Evolutionary conservation across 768 basidiomycete genomes (phyloP).

Genomic region (Boletus rubropictus): DNA sequence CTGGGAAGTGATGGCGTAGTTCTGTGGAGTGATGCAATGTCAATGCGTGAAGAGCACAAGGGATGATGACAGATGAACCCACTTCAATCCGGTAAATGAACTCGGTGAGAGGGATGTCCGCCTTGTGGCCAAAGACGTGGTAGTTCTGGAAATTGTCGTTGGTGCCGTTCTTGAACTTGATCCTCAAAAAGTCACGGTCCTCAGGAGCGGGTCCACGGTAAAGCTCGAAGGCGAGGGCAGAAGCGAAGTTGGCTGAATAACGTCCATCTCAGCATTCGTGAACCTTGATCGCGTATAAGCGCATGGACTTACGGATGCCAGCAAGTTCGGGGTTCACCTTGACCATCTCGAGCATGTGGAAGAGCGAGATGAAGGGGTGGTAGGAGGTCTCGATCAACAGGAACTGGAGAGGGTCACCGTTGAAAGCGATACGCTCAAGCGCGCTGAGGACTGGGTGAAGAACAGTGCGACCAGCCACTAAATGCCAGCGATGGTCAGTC

Average conservation of each 20-base stretch:
- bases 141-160: slow-evolving; percentile 54
- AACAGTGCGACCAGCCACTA: slow-evolving; percentile 80
- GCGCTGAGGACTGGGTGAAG: slow-evolving; percentile 65
- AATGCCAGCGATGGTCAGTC: slow-evolving; percentile 8
- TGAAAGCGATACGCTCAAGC: slow-evolving; percentile 73
- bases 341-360: slow-evolving; percentile 66
- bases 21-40: slow-evolving; percentile 23
- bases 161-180: slow-evolving; percentile 85
- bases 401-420: slow-evolving; percentile 74
- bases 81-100: slow-evolving; percentile 83
- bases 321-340: slow-evolving; percentile 53
- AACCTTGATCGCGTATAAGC: not conserved
- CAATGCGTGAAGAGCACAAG: not conserved
- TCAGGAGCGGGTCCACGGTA: slow-evolving; percentile 71
- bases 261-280: slow-evolving; percentile 10
- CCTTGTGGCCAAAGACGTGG: slow-evolving; percentile 67
- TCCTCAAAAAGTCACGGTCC: slow-evolving; percentile 73
- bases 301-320: slow-evolving; percentile 53
- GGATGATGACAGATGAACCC: slow-evolving; percentile 10
- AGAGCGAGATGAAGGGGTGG: slow-evolving; percentile 86
- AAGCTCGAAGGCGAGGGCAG: slow-evolving; percentile 74
- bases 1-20: slow-evolving; percentile 41
- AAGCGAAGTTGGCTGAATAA: slow-evolving; percentile 59
- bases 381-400: slow-evolving; percentile 76
- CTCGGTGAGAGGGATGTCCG: slow-evolving; percentile 77